phyloP scores from a whole-genome alignment of 768 basidiomycete genomes.

The Rhizopogon vulgaris region DNA sequence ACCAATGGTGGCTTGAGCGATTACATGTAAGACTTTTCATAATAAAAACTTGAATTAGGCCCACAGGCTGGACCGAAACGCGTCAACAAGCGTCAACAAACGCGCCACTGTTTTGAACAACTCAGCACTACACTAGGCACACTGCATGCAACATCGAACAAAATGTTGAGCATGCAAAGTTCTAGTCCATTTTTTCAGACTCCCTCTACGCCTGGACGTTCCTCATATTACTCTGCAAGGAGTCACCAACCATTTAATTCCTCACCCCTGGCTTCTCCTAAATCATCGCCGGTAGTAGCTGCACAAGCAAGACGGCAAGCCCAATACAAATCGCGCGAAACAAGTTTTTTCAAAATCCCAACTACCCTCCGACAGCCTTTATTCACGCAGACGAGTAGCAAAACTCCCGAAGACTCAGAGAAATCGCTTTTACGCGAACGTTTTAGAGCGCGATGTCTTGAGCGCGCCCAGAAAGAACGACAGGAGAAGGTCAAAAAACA shows the following conservation, averaged over 20 bases:
- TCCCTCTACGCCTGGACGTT: conserved; percentile 34
- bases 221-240: conserved; percentile 22
- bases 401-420: conserved; percentile 38
- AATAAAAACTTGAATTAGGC: too few species aligned
- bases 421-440: conserved; percentile 52
- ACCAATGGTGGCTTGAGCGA: too few species aligned
- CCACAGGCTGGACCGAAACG: conserved; percentile 4
- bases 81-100: conserved; percentile 21
- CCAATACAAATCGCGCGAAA: conserved; percentile 46
- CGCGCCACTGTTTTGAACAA: conserved; percentile 5
- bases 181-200: conserved; percentile 24
- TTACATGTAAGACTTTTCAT: neutral
- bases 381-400: conserved; percentile 7
- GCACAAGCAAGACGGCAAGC: conserved; percentile 44
- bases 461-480: conserved; percentile 53
- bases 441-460: conserved; percentile 56
- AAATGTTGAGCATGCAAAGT: conserved; percentile 14
- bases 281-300: conserved; percentile 39
- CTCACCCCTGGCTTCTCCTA: conserved; percentile 47
- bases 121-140: neutral
- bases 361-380: conserved; percentile 9
- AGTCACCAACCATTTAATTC: conserved; percentile 36
- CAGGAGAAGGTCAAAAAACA: conserved; percentile 28
- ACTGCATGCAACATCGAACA: neutral
- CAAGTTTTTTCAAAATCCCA: conserved; percentile 18